Evolutionary conservation across 163 green algal genomes (phyloP).

Genomic region (Volvox carteri): DNA sequence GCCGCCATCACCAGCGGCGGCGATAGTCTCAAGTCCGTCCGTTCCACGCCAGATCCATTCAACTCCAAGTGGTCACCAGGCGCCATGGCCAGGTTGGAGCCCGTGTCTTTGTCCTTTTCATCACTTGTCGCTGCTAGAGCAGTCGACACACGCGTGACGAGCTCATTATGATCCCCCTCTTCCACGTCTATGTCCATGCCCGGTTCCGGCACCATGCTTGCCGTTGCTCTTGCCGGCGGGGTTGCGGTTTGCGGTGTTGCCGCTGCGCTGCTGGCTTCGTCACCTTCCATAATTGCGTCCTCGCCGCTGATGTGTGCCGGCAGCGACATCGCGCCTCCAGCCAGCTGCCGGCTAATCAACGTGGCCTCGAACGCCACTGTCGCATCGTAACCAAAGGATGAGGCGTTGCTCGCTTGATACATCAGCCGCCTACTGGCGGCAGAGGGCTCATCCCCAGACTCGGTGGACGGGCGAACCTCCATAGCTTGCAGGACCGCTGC

Average conservation of each 20-base stretch:
- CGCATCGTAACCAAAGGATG: conserved; percentile 21
- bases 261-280: not conserved
- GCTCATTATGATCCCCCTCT: too few relatives aligned
- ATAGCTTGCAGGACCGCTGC: not conserved
- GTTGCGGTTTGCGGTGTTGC: not conserved
- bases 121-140: too few relatives aligned
- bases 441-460: not conserved
- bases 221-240: not conserved
- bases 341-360: conserved; percentile 40
- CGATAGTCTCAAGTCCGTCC: not conserved
- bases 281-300: conserved; percentile 2
- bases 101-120: too few relatives aligned
- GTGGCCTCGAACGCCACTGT: conserved; percentile 28
- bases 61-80: too few relatives aligned
- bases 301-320: not conserved
- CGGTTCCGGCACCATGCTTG: too few relatives aligned
- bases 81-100: too few relatives aligned
- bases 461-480: not conserved
- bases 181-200: too few relatives aligned
- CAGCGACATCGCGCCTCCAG: not conserved
- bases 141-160: too few relatives aligned
- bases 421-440: not conserved
- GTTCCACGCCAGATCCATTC: too few relatives aligned
- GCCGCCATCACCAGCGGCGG: not conserved
- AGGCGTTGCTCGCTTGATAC: conserved; percentile 28